These are phyloP conservation scores for Podospora appendiculata DNA, from an alignment of 495 filamentous ascomycete species.

Conservation along the genomic window DNA sequence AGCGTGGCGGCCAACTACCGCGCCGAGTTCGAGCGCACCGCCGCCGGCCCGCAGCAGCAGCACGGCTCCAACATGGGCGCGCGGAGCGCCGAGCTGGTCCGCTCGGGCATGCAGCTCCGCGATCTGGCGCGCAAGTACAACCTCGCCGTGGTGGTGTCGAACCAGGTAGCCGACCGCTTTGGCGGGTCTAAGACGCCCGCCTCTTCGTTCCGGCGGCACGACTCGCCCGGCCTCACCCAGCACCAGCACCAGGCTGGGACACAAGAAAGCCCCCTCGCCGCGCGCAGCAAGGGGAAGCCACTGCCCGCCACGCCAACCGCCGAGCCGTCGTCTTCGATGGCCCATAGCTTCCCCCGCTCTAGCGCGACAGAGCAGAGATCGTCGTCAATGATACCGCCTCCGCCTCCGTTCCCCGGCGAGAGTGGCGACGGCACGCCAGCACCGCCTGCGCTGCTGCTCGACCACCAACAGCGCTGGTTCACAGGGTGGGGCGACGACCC, in stretches of 20 bases:
- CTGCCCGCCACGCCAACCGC: neutral
- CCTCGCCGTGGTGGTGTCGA: constrained; percentile 83
- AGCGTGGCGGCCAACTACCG: constrained; percentile 91
- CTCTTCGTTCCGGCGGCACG: constrained; percentile 1
- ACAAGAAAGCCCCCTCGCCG: constrained; percentile 33
- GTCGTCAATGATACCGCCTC: neutral
- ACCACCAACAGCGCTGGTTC: constrained; percentile 89
- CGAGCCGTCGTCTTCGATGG: constrained; percentile 8
- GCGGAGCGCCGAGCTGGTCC: constrained; percentile 61
- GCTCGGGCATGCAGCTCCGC: constrained; percentile 68
- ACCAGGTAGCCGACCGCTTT: constrained; percentile 94
- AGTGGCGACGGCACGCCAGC: constrained; percentile 6
- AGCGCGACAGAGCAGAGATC: constrained; percentile 3
- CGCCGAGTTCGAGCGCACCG: constrained; percentile 67
- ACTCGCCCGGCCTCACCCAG: constrained; percentile 6
- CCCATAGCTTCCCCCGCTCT: constrained; percentile 18
- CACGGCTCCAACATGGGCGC: constrained; percentile 46
- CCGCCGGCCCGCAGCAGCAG: neutral
- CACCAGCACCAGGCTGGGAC: constrained; percentile 1
- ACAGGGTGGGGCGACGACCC: constrained; percentile 80
- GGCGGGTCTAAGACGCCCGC: constrained; percentile 17
- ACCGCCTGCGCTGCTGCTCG: constrained; percentile 55
- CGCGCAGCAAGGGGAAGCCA: constrained; percentile 16
- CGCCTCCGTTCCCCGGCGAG: constrained; percentile 7
- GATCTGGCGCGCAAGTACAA: constrained; percentile 62